A percentile compares a stretch with the other conserved stretches of the same genome.
These are phyloP conservation scores for Austropuccinia psidii DNA, from an alignment of 1,284 basidiomycete species.

Conservation along the genomic window DNA sequence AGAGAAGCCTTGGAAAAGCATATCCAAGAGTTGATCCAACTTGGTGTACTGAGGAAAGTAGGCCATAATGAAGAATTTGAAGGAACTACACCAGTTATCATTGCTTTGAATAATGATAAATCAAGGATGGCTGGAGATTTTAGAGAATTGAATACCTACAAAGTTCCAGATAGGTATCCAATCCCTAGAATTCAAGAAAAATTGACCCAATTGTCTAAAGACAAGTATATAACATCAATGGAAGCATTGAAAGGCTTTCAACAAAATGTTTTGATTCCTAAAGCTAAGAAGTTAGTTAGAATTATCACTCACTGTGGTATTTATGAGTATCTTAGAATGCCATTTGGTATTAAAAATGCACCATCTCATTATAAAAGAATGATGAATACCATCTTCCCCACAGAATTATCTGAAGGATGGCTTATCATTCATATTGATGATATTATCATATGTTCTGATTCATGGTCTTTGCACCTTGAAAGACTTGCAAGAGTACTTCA, in stretches of 20 bases:
- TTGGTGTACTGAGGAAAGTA: background rate
- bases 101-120: background rate
- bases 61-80: background rate
- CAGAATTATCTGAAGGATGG: constrained; percentile 4
- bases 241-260: background rate
- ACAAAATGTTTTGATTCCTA: background rate
- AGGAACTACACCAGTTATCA: background rate
- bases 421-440: too few species aligned
- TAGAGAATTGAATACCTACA: background rate
- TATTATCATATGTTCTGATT: too few species aligned
- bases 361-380: background rate
- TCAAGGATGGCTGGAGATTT: background rate
- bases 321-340: background rate
- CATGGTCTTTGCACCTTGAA: too few species aligned
- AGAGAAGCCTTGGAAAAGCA: constrained; percentile 1
- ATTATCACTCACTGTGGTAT: background rate
- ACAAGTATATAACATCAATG: background rate
- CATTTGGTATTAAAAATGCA: constrained; percentile 2
- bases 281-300: background rate
- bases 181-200: background rate
- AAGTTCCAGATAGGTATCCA: background rate
- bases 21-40: background rate
- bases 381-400: background rate
- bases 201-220: background rate
- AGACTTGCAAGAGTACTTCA: too few species aligned